Conservation (phyloP, 208 protist genomes). For the Perkinsela sp. region DNA sequence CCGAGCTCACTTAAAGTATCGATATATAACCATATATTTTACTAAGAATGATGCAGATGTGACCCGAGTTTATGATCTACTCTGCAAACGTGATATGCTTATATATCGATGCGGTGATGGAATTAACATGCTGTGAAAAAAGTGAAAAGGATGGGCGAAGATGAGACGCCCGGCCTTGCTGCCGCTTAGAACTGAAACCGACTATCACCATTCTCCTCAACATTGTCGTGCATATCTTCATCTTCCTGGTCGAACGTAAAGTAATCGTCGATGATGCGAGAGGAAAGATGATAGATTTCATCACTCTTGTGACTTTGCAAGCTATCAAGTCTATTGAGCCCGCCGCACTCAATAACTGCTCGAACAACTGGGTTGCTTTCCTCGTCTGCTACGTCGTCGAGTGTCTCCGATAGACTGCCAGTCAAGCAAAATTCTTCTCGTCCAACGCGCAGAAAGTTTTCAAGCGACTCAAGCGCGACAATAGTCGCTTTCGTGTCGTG, state of each 20-base stretch:
- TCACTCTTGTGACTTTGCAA: slow-evolving; percentile 70
- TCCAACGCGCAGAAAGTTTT: slow-evolving; percentile 68
- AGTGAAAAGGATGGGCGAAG: too few species aligned
- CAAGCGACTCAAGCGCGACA: slow-evolving; percentile 80
- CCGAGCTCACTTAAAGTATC: too few species aligned
- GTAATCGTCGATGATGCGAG: slow-evolving; percentile 66
- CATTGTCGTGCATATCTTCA: not conserved
- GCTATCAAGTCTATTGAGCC: slow-evolving; percentile 69
- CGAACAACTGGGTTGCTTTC: slow-evolving; percentile 28
- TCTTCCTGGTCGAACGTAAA: slow-evolving; percentile 33
- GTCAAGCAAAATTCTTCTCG: not conserved
- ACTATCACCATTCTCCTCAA: not conserved
- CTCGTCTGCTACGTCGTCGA: slow-evolving; percentile 8
- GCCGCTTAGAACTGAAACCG: slow-evolving; percentile 2
- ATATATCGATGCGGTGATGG: too few species aligned
- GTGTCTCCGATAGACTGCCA: slow-evolving; percentile 11
- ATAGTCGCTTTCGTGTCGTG: slow-evolving; percentile 66
- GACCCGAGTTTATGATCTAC: too few species aligned
- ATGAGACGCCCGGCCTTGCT: too few species aligned
- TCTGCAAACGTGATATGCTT: too few species aligned
- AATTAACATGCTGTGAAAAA: too few species aligned
- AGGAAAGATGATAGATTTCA: slow-evolving; percentile 75
- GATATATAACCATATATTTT: too few species aligned
- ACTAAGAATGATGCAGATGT: too few species aligned
- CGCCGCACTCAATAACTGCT: slow-evolving; percentile 65